Evolutionary conservation across 2,329 filamentous ascomycete species (phyloP), one percentile per base, ranked within the genome.

Genomic region (Aspergillus amoenus): DNA sequence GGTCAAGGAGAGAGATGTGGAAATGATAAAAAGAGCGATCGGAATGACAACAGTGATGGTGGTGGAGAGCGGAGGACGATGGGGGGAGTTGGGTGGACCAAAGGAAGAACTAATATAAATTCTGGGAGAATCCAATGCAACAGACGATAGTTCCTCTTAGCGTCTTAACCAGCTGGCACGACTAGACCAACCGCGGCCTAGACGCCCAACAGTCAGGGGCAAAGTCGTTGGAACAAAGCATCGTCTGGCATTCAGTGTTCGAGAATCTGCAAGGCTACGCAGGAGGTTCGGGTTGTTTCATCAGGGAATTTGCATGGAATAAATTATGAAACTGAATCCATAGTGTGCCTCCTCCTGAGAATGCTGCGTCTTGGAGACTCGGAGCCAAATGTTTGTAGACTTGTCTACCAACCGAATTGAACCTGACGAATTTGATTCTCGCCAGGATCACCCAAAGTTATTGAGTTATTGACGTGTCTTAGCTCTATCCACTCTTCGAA

Each of bases 241-340:
- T 52, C 18, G 24, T 57, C 41, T 47, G 49, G 53, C 50, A 37
- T 34, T 51, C 45, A 39, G 54, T 57, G 54, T 60, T 51, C 55
- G 57, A 56, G 57, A 54, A 46, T 60, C 54, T 60, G 54, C 57
- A 57, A 37, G 43, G 39, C 32, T 27, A n/a, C 24, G n/a, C 40
- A 34, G 42, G 48, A 27, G 37, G 11, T 4, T 48, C 13, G 30
- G 40, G 9, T 21, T n/a, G 55, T 52, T 48, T 49, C 39, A 49
- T 27, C 37, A 37, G 22, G 37, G 32, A 27, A 47, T 39, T 30
- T 43, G 30, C 46, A 13, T 9, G 8, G 22, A 24, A 44, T 15
- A 30, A 30, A 30, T 24, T n/a, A 44, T 44, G 21, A 11, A 42
- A 9, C n/a, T 18, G n/a, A 42, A 42, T 21, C 18, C 30, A 12